phyloP scores from a whole-genome alignment of 768 basidiomycete species.

The Lactarius psammicola region DNA sequence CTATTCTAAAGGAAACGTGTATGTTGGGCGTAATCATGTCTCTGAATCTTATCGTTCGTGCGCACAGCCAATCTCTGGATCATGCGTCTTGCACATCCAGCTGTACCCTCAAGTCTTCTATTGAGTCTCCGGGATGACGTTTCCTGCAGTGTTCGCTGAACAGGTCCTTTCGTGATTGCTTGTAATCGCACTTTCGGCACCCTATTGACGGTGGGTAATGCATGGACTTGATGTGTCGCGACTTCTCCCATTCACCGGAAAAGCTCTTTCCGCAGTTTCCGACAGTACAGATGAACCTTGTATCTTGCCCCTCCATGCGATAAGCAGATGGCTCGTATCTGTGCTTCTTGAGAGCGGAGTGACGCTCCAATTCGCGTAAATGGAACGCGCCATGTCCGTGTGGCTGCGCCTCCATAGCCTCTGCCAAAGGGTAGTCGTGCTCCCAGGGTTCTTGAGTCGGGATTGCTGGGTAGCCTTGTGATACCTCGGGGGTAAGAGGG shows the following conservation, averaged over 20 bases:
- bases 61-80: background rate
- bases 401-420: background rate
- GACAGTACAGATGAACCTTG: conserved; percentile 11
- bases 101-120: conserved; percentile 10
- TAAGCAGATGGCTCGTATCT: background rate
- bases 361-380: background rate
- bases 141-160: conserved; percentile 26
- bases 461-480: background rate
- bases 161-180: conserved; percentile 24
- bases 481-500: background rate
- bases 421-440: background rate
- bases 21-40: no score
- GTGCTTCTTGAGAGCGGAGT: background rate
- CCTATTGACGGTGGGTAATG: conserved; percentile 22
- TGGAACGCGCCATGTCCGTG: background rate
- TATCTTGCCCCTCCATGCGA: background rate
- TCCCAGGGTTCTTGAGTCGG: background rate
- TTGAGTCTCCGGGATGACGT: conserved; percentile 9
- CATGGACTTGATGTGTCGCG: conserved; percentile 19
- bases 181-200: conserved; percentile 20
- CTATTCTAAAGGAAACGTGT: background rate
- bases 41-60: background rate
- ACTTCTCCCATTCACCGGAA: conserved; percentile 24
- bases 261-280: conserved; percentile 15
- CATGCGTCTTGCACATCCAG: background rate